A percentile compares a stretch with the other conserved stretches of the same genome.
phyloP scores from a whole-genome alignment of 148 eudicot genomes.

The Rhododendron griersonianum region DNA sequence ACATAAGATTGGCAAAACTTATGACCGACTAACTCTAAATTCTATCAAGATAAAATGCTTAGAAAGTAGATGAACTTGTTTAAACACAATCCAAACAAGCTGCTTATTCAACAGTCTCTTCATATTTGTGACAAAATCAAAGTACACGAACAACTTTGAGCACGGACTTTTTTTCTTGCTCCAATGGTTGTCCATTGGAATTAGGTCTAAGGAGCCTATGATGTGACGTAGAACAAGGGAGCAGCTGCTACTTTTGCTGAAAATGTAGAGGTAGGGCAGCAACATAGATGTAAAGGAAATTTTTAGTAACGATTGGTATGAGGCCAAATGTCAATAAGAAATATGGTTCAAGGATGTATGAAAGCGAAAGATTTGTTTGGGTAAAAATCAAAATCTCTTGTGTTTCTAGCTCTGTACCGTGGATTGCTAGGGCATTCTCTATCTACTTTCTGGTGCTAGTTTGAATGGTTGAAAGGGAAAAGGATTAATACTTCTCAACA shows the following conservation, averaged over 20 bases:
- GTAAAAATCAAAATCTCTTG: neutral
- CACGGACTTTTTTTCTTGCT: neutral
- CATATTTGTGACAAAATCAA: neutral
- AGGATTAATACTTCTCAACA: neutral
- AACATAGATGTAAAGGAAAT: neutral
- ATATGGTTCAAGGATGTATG: too few relatives aligned
- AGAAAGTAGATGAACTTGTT: neutral
- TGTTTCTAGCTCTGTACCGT: neutral
- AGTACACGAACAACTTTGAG: neutral
- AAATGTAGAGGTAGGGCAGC: neutral
- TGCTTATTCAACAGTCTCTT: neutral
- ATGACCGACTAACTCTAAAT: too few relatives aligned
- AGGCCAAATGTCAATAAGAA: too few relatives aligned
- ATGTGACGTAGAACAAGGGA: neutral
- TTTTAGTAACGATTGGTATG: neutral
- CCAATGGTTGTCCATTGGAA: neutral
- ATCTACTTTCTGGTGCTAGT: neutral
- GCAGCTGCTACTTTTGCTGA: neutral
- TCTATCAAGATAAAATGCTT: neutral
- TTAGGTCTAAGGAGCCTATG: neutral
- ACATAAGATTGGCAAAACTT: too few relatives aligned
- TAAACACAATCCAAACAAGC: neutral
- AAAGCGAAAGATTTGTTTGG: neutral
- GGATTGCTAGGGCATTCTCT: neutral
- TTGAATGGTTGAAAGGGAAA: neutral